Percentiles rank a stretch among this genome's conserved stretches.
Conservation (phyloP, 768 basidiomycete genomes). For the Lyophyllum atratum region DNA sequence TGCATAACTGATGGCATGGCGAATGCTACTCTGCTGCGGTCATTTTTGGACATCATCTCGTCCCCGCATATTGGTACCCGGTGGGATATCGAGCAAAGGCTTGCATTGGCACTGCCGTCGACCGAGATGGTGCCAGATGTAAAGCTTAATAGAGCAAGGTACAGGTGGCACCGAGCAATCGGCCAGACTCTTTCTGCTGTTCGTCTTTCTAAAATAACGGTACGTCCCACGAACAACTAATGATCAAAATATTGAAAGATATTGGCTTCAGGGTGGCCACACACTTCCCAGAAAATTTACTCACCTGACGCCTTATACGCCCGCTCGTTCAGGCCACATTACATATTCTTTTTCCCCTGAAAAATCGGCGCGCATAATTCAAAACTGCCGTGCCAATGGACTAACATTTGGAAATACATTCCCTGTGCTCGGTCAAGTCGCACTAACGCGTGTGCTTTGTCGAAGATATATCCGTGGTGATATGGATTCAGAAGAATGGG, state of each 20-base stretch:
- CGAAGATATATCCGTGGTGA: conserved; percentile 47
- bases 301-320: conserved; percentile 31
- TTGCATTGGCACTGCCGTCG: conserved; percentile 41
- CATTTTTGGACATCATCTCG: conserved; percentile 45
- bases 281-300: conserved; percentile 49
- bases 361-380: conserved; percentile 32
- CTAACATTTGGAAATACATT: conserved; percentile 55
- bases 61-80: conserved; percentile 10
- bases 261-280: conserved; percentile 51
- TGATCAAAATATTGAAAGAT: background rate
- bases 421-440: conserved; percentile 53
- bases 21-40: conserved; percentile 40
- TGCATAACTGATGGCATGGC: conserved; percentile 51
- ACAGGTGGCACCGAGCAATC: conserved; percentile 48
- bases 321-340: conserved; percentile 34
- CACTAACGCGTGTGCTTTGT: conserved; percentile 51
- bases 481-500: conserved; percentile 55
- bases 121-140: conserved; percentile 36
- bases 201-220: conserved; percentile 35
- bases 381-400: conserved; percentile 39
- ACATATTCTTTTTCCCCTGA: conserved; percentile 26
- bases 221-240: conserved; percentile 19
- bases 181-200: conserved; percentile 36
- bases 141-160: conserved; percentile 33
- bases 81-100: conserved; percentile 35